Evolutionary conservation across 2,329 filamentous ascomycete species (phyloP).

Genomic region (Alternaria ventricosa): DNA sequence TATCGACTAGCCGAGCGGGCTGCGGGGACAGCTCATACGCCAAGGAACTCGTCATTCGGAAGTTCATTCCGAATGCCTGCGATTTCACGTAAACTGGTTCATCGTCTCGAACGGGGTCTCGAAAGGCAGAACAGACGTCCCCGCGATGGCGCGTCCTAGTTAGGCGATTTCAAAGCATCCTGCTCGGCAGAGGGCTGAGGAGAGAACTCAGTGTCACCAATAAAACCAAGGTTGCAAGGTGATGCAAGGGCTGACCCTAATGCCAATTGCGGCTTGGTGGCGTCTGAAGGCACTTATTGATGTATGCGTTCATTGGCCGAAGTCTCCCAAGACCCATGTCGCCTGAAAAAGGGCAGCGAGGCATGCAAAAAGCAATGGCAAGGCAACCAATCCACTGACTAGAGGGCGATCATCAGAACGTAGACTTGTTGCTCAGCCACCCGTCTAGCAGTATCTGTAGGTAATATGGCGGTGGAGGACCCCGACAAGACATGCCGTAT

Average conservation of each 20-base stretch:
- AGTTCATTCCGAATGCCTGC: rapidly evolving
- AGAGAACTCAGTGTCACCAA: background rate
- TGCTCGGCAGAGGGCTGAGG: background rate
- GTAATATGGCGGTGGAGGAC: background rate
- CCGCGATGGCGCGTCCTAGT: background rate
- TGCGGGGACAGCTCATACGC: background rate
- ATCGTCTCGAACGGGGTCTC: background rate
- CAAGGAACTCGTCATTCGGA: background rate
- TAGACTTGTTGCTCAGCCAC: background rate
- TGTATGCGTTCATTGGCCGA: background rate
- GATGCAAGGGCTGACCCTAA: conserved; percentile 7
- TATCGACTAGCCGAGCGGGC: background rate
- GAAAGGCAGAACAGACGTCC: background rate
- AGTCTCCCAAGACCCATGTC: background rate
- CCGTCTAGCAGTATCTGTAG: background rate
- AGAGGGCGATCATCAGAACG: background rate
- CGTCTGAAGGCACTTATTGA: background rate
- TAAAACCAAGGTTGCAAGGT: background rate
- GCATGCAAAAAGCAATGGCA: background rate
- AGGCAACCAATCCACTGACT: background rate
- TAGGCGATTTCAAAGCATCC: background rate
- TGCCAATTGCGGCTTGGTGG: background rate
- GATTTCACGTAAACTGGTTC: background rate
- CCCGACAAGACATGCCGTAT: background rate
- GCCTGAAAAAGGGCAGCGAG: background rate